These are phyloP conservation scores for Diaporthe sp. DNA, from an alignment of 2,329 filamentous ascomycete genomes.

Conservation along the genomic window DNA sequence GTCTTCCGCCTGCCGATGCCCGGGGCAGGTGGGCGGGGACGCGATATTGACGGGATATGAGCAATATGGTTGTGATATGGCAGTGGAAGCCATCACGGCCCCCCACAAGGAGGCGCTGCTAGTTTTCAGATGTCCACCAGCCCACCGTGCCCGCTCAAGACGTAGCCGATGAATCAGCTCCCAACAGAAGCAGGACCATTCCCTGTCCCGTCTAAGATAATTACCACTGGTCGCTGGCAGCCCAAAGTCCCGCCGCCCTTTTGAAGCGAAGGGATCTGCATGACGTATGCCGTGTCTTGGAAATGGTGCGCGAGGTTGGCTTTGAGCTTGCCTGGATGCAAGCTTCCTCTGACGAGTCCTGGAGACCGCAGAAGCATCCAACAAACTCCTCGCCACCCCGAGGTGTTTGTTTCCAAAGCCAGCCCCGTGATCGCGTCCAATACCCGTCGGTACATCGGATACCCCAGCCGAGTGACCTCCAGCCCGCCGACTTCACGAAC, in stretches of 20 bases:
- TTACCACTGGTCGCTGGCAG: not conserved
- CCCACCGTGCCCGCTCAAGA: not conserved
- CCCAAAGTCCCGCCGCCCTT: not conserved
- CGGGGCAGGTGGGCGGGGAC: not conserved
- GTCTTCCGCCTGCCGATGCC: constrained; percentile 11
- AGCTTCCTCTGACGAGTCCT: not conserved
- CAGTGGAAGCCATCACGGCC: not conserved
- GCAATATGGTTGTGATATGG: not conserved
- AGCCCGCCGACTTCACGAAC: not conserved
- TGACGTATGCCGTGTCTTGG: not conserved
- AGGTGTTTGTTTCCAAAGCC: not conserved
- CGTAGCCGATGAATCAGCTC: not conserved
- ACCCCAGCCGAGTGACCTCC: not conserved
- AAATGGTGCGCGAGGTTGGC: not conserved
- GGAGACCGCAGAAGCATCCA: not conserved
- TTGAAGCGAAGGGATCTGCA: not conserved
- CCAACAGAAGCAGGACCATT: not conserved
- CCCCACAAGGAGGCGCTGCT: not conserved
- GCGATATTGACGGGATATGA: not conserved
- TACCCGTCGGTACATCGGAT: not conserved
- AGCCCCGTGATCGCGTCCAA: not conserved
- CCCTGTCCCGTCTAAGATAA: not conserved
- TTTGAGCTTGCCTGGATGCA: not conserved
- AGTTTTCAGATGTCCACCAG: not conserved
- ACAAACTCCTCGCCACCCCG: no score